These are phyloP conservation scores for Leccinum fuscescens DNA, from an alignment of 1,284 basidiomycete species.

Conservation along the genomic window DNA sequence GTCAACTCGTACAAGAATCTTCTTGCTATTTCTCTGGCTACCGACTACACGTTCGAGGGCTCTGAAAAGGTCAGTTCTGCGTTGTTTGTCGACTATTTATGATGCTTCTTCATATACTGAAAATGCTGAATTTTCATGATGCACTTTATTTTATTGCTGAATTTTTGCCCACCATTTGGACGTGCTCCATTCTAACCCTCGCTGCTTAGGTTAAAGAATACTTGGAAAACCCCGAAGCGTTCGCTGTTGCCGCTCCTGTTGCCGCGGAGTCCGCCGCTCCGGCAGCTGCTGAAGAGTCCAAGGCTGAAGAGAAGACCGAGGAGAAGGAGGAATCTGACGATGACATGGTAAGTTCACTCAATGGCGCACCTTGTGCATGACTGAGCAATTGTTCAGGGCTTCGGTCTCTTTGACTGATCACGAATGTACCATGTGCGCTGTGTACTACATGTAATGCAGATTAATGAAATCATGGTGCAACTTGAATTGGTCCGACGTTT, in stretches of 20 bases:
- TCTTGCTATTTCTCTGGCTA: constrained; percentile 85
- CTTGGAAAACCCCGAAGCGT: constrained; percentile 96
- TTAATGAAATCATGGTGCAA: constrained; percentile 16
- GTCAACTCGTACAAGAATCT: constrained; percentile 99
- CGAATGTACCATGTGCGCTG: constrained; percentile 14
- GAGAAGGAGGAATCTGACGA: constrained; percentile 65
- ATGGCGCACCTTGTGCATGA: not conserved
- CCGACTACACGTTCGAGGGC: constrained; percentile 95
- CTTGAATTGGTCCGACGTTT: constrained; percentile 1
- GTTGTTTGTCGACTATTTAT: constrained; percentile 12
- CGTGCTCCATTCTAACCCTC: constrained; percentile 27
- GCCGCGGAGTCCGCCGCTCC: constrained; percentile 52
- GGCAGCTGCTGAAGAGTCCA: constrained; percentile 52
- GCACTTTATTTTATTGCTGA: constrained; percentile 35
- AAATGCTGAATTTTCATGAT: constrained; percentile 70
- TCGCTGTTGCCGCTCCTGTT: constrained; percentile 74
- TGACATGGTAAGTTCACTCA: constrained; percentile 59
- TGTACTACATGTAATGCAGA: constrained; percentile 25
- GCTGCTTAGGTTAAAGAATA: constrained; percentile 83
- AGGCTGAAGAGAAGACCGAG: constrained; percentile 70
- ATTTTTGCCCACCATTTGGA: constrained; percentile 14
- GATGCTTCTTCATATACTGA: constrained; percentile 72
- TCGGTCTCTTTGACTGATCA: constrained; percentile 83
- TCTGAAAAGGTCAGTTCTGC: constrained; percentile 76
- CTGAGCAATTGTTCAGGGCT: constrained; percentile 48